Evolutionary conservation across 148 eudicot species (phyloP), one percentile per base, ranked within the genome.

Genomic region (Fagopyrum esculentum): DNA sequence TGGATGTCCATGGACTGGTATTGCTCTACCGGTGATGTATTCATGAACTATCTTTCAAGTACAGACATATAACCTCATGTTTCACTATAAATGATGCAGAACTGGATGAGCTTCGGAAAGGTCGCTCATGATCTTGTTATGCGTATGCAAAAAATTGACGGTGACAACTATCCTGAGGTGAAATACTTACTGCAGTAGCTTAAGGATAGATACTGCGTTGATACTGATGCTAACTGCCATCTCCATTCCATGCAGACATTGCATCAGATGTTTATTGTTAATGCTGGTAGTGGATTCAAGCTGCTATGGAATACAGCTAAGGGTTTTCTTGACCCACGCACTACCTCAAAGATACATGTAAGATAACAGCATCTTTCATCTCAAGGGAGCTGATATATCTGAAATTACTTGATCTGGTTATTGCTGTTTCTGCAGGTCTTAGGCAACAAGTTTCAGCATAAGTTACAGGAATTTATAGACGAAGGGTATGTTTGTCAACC

Each of bases 141-240:
- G 93, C 91, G 93, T 74, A 94, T 94, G 84, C 98, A 91, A 75
- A 94, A 89, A 77, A 86, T 94, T 78, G 98, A 94, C 52, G 96
- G 93, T 57, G 97, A 90, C 76, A 91, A 94, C 84, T 91, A 94
- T 78, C 98, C 98, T 61, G 98, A 94, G 96, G 98, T 94, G 78
- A 46, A 1, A 77, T 63, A 64, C 47, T 57, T 57, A 59, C 22
- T 60, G 19, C 47, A 3, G 30, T 71, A 71, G 3, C 47, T 71
- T 46, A 46, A 47, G 35, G 35, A 71, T 47, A 66, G 45, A 9
- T 8, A 8, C 17, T 19, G 52, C 19, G 40, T 46, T 16, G 16
- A 6, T 9, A 47, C 52, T 71, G 29, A 71, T 69, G 17, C 72
- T 45, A 26, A 26, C 9, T 9, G 10, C 35, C 26, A 2, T 15